Percentiles rank a stretch among this genome's conserved stretches.
Evolutionary conservation across 208 protist genomes (phyloP).

Genomic region (Crithidia sp.): DNA sequence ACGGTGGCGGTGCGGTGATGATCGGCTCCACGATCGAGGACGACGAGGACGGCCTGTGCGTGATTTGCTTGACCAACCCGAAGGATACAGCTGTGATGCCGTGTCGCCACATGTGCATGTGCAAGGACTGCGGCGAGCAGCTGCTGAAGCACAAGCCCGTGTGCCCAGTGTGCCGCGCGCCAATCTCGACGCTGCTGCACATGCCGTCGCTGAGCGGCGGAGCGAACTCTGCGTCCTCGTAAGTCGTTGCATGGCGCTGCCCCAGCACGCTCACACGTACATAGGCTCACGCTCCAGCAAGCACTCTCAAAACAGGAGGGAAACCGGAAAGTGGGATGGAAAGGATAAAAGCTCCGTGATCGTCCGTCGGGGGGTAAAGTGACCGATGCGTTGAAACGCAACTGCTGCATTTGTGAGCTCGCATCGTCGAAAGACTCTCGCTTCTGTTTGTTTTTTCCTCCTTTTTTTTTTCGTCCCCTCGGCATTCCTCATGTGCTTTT

Average conservation of each 20-base stretch:
- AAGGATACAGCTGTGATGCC: conserved; percentile 94
- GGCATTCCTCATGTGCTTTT: neutral
- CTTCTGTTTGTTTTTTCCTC: neutral
- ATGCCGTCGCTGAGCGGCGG: conserved; percentile 63
- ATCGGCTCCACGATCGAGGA: conserved; percentile 82
- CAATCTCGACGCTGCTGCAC: conserved; percentile 88
- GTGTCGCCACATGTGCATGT: conserved; percentile 96
- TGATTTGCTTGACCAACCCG: conserved; percentile 93
- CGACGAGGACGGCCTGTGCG: conserved; percentile 88
- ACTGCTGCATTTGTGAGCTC: too few relatives aligned
- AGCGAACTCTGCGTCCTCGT: neutral
- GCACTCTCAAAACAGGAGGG: too few relatives aligned
- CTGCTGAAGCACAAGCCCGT: conserved; percentile 92
- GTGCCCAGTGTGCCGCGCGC: conserved; percentile 93
- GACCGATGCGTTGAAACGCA: too few relatives aligned
- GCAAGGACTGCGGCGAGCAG: conserved; percentile 92
- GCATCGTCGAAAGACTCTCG: too few relatives aligned
- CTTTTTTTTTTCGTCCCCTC: neutral
- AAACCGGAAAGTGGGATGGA: too few relatives aligned
- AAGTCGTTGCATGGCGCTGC: neutral
- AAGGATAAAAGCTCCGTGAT: too few relatives aligned
- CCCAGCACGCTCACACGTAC: neutral
- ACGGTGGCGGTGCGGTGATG: conserved; percentile 65
- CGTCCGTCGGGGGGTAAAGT: too few relatives aligned
- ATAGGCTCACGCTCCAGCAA: neutral